Base-by-base conservation (phyloP, 2,329 filamentous ascomycete genomes). In the Aspergillus ibericus region DNA sequence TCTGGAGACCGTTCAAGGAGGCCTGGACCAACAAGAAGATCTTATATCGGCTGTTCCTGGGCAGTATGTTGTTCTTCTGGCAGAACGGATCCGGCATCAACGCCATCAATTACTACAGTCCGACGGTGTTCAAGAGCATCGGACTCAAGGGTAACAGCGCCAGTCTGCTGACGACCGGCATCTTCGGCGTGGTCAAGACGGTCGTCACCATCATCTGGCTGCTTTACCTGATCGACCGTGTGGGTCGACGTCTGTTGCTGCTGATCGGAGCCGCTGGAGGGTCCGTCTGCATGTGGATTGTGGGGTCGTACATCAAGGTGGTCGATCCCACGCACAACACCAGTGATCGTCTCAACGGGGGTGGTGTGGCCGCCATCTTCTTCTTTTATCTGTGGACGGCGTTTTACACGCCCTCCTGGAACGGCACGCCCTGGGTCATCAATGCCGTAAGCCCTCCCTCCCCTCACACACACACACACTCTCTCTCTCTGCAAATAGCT, bases 21-120 rank as follows among this genome's bases (percentile, higher is more conserved):
- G 79, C 84, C 20, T 79, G 82, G 58, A 81, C 79, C 65, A 76
- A 84, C 63, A 79, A 77, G 58, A 83, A 82, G 68, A 82, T 90
- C 25, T 85, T 85, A 64, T 91, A 86, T 80, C 85, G 90, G 42
- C 87, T 93, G 75, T 84, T 91, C 71, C 81, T 93, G 10, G 90
- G 90, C 48, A 83, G 84, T 56, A 83, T 90, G 68, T 81, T 93
- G 18, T 93, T 93, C 80, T 78, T 93, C 54, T 92, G 87, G 82
- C 90, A 93, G 74, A 93, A 93, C 66, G 87, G 87, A 51, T 82
- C 79, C 3, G 89, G 89, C 2, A 92, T 92, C 77, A 92, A 92
- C 65, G 88, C 89, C 18, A 88, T 90, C 77, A 92, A 91, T 78
- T 92, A 91, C 76, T 91, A 88, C 74, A 82, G 79, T 1, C 88